These are phyloP conservation scores for Lachnellula hyalina DNA, from an alignment of 2,329 filamentous ascomycete species.

Conservation along the genomic window DNA sequence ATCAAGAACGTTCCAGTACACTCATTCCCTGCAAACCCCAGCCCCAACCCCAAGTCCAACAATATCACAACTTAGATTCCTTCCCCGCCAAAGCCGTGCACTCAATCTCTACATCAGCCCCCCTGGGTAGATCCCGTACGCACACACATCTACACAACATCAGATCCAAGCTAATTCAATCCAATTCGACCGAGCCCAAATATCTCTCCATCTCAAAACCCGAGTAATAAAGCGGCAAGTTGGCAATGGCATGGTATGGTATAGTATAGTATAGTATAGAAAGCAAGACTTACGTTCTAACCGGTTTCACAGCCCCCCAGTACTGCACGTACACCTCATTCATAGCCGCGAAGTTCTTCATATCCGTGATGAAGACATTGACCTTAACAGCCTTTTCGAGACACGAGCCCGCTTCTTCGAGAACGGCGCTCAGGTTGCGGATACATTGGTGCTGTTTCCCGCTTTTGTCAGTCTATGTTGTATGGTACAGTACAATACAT, in stretches of 20 bases:
- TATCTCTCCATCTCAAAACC: not conserved
- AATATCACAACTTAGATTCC: not conserved
- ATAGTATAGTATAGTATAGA: not conserved
- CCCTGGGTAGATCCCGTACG: not conserved
- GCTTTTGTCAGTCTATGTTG: not conserved
- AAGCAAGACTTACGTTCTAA: constrained; percentile 3
- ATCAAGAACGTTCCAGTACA: no score
- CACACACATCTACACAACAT: not conserved
- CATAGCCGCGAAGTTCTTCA: constrained; percentile 71
- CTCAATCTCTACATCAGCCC: constrained; percentile 5
- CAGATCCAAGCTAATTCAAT: not conserved
- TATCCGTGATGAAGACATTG: constrained; percentile 67
- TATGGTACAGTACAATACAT: no score
- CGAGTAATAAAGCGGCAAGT: not conserved
- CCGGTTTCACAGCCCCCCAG: constrained; percentile 50
- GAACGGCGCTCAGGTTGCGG: constrained; percentile 59
- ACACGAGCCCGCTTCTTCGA: constrained; percentile 61
- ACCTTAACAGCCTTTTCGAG: constrained; percentile 67
- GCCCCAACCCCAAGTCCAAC: no score
- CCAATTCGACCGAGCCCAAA: not conserved
- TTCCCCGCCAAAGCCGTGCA: constrained; percentile 9
- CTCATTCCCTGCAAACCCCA: no score
- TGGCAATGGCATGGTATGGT: no score
- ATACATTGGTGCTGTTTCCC: constrained; percentile 2
- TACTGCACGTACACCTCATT: constrained; percentile 68